phyloP scores from a whole-genome alignment of 495 filamentous ascomycete species.

The Echria macrotheca region DNA sequence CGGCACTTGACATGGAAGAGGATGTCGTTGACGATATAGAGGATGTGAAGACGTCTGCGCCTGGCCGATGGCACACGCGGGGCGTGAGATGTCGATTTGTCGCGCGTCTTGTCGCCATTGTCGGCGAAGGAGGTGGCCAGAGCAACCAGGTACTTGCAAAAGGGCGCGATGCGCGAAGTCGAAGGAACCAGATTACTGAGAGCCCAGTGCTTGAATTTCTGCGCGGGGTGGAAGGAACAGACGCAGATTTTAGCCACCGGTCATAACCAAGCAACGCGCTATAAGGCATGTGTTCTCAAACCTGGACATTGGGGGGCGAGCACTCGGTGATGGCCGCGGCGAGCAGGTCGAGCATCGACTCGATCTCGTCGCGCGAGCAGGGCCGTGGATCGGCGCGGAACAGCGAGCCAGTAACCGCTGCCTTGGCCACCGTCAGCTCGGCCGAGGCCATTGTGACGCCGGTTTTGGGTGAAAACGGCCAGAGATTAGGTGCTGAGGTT shows the following conservation, averaged over 20 bases:
- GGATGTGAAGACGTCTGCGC: constrained; percentile 67
- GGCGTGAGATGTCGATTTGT: constrained; percentile 15
- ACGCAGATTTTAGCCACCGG: constrained; percentile 53
- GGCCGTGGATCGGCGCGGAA: constrained; percentile 70
- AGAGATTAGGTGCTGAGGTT: too few relatives aligned
- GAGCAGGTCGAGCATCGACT: constrained; percentile 62
- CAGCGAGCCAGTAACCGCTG: constrained; percentile 68
- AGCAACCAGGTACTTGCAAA: constrained; percentile 73
- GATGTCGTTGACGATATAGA: constrained; percentile 79
- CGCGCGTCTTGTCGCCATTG: constrained; percentile 7
- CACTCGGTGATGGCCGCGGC: constrained; percentile 66
- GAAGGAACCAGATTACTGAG: constrained; percentile 66
- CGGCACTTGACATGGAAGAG: constrained; percentile 74
- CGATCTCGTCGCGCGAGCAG: constrained; percentile 66
- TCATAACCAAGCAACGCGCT: constrained; percentile 44
- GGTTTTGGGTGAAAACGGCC: not conserved
- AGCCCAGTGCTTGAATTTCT: constrained; percentile 88
- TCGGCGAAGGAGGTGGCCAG: constrained; percentile 55
- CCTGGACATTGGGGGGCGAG: constrained; percentile 85
- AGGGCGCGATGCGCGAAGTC: constrained; percentile 54
- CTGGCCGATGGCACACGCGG: constrained; percentile 50
- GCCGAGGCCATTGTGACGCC: constrained; percentile 57
- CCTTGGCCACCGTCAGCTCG: constrained; percentile 75
- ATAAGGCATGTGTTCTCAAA: constrained; percentile 64
- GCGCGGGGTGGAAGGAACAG: constrained; percentile 27